Conservation (phyloP, 2,329 filamentous ascomycete species). For the Epichloe coenophiala region DNA sequence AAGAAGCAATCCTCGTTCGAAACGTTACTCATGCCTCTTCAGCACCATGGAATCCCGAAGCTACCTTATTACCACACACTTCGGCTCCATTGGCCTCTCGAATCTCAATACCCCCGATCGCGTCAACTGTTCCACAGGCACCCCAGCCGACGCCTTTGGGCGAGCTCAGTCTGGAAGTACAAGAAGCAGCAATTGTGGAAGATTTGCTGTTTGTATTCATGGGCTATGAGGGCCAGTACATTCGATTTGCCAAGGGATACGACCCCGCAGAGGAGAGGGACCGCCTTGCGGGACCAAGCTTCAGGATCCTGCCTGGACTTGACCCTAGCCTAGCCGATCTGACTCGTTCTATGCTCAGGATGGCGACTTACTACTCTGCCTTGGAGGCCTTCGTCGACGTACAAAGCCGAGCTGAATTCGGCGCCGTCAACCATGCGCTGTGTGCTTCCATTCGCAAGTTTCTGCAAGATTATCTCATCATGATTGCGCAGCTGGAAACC, state of each 20-base stretch:
- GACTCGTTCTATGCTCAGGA: conserved; percentile 76
- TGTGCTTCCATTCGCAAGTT: conserved; percentile 90
- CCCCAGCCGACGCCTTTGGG: conserved; percentile 57
- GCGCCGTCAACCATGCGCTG: conserved; percentile 86
- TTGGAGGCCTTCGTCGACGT: conserved; percentile 89
- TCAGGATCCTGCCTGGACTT: conserved; percentile 66
- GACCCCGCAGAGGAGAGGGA: conserved; percentile 78
- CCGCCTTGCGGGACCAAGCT: conserved; percentile 68
- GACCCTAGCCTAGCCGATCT: conserved; percentile 87
- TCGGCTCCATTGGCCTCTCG: conserved; percentile 59
- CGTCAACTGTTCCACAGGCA: conserved; percentile 58
- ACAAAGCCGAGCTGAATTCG: conserved; percentile 84
- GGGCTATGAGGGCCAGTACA: conserved; percentile 97
- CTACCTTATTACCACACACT: conserved; percentile 53
- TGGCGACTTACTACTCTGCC: conserved; percentile 86
- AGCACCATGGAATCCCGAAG: conserved; percentile 67
- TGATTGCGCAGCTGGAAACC: conserved; percentile 86
- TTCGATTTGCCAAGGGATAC: conserved; percentile 72
- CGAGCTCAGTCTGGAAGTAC: conserved; percentile 62
- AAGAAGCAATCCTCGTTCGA: not conserved
- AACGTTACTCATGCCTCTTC: not conserved
- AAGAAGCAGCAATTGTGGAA: conserved; percentile 79
- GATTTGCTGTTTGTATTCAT: conserved; percentile 92
- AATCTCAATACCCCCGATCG: conserved; percentile 55
- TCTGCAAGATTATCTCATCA: conserved; percentile 82